Percentiles rank a stretch among this genome's conserved stretches.
Evolutionary conservation across 345 rosid species (phyloP).

Genomic region (Citrus hindsii): DNA sequence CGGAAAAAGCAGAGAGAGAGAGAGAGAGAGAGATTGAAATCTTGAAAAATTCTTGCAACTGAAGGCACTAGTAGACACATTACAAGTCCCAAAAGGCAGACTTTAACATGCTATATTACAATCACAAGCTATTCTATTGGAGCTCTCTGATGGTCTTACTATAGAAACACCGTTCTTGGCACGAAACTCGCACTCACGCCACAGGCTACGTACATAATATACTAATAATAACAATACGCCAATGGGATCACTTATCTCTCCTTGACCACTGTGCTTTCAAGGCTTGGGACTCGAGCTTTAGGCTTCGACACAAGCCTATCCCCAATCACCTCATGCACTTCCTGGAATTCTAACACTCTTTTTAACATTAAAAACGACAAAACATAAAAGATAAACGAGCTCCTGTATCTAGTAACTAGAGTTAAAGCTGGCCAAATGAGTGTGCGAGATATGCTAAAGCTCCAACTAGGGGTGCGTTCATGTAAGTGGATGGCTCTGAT

Average conservation of each 20-base stretch:
- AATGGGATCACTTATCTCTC: slow-evolving; percentile 8
- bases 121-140: background rate
- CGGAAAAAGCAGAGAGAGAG: background rate
- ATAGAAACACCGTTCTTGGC: slow-evolving; percentile 16
- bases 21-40: background rate
- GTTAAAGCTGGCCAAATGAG: slow-evolving; percentile 76
- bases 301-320: slow-evolving; percentile 3
- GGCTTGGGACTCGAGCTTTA: slow-evolving; percentile 35
- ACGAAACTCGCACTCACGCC: slow-evolving; percentile 20
- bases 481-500: slow-evolving; percentile 93
- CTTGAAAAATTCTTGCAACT: background rate
- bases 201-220: background rate
- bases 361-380: background rate
- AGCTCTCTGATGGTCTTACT: background rate
- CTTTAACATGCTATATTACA: background rate
- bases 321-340: slow-evolving; percentile 5
- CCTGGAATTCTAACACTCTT: slow-evolving; percentile 3
- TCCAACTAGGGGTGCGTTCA: slow-evolving; percentile 92
- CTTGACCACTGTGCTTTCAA: slow-evolving; percentile 29
- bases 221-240: background rate
- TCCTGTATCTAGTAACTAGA: slow-evolving; percentile 2
- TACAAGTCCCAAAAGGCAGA: slow-evolving; percentile 5
- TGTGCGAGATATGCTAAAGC: slow-evolving; percentile 84
- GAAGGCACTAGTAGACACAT: background rate
- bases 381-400: background rate